phyloP scores from a whole-genome alignment of 2,329 filamentous ascomycete species.

The Alternaria metachromatica region DNA sequence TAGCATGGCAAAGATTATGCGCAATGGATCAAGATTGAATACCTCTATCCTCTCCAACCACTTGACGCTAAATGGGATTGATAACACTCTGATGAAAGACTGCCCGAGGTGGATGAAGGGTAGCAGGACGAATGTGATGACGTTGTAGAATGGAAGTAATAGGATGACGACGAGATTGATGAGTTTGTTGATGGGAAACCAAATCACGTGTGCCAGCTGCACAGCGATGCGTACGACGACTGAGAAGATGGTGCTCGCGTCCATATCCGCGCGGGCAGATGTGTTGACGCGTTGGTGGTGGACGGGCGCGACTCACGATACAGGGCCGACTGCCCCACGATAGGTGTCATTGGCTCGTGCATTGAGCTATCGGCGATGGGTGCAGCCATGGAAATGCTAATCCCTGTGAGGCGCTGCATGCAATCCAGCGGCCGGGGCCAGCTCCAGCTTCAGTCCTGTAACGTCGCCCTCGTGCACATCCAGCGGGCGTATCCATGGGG shows the following conservation, averaged over 20 bases:
- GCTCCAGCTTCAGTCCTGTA: constrained; percentile 15
- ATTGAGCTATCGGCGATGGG: constrained; percentile 24
- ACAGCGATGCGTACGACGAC: constrained; percentile 20
- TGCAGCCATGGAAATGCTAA: constrained; percentile 23
- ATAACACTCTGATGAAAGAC: constrained; percentile 49
- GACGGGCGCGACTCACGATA: not conserved
- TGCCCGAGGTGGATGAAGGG: constrained; percentile 58
- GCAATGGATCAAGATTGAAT: constrained; percentile 17
- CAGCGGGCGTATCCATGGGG: constrained; percentile 32
- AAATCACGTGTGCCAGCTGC: constrained; percentile 37
- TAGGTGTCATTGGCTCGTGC: constrained; percentile 23
- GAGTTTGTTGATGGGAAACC: constrained; percentile 50
- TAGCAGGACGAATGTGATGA: constrained; percentile 57
- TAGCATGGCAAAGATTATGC: not conserved
- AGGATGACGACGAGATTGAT: constrained; percentile 50
- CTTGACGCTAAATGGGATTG: constrained; percentile 56
- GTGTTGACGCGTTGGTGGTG: not conserved
- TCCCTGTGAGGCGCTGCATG: constrained; percentile 33
- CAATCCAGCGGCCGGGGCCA: constrained; percentile 17
- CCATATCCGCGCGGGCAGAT: constrained; percentile 23
- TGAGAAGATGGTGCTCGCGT: constrained; percentile 35
- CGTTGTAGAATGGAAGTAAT: constrained; percentile 55
- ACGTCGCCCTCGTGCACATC: constrained; percentile 2
- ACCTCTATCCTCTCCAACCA: constrained; percentile 65
- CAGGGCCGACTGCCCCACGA: constrained; percentile 9